Evolutionary conservation across 495 filamentous ascomycete genomes (phyloP).

Genomic region (Neurospora pannonica): DNA sequence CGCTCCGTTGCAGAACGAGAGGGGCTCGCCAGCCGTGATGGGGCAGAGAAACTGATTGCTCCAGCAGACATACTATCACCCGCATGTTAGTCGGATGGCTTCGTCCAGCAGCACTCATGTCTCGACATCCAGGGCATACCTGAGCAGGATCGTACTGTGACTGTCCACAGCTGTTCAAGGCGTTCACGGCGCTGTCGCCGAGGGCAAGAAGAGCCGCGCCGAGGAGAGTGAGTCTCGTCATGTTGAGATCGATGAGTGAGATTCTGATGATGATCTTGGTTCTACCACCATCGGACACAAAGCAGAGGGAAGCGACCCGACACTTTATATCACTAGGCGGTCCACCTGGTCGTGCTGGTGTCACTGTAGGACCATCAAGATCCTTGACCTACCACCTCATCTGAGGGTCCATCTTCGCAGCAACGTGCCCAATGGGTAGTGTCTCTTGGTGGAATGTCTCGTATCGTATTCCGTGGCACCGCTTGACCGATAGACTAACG

Average conservation of each 20-base stretch:
- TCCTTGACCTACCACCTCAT: background rate
- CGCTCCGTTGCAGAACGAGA: constrained; percentile 22
- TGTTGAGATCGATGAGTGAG: background rate
- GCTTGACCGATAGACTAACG: background rate
- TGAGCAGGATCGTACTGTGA: constrained; percentile 22
- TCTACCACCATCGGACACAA: background rate
- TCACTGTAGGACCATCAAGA: background rate
- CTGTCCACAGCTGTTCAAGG: constrained; percentile 14
- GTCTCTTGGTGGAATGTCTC: background rate
- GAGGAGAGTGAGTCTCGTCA: constrained; percentile 11
- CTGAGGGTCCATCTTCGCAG: background rate
- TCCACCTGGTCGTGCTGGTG: background rate
- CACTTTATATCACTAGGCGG: background rate
- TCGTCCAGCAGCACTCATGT: background rate
- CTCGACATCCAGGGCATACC: constrained; percentile 2
- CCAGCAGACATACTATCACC: constrained; percentile 24
- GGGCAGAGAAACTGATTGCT: constrained; percentile 22
- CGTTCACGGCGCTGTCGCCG: constrained; percentile 5
- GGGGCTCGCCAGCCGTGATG: constrained; percentile 20
- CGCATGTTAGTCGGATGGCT: background rate
- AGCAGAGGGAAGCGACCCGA: background rate
- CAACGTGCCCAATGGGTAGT: background rate
- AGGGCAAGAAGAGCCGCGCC: constrained; percentile 10
- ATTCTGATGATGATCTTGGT: background rate
- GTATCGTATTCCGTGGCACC: background rate